phyloP scores from a whole-genome alignment of 305 asterid species.

The Striga hermonthica region DNA sequence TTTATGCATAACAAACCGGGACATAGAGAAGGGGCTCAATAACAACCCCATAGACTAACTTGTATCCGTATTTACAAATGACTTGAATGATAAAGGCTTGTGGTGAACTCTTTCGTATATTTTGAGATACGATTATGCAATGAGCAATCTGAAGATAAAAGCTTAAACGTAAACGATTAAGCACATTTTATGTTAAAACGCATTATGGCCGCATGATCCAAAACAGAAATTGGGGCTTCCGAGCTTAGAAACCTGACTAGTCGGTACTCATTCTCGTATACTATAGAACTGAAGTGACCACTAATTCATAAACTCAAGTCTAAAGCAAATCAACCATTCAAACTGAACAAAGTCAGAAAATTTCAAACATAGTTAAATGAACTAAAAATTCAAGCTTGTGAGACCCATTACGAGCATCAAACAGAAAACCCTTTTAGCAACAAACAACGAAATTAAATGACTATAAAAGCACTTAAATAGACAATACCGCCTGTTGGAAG shows the following conservation, averaged over 20 bases:
- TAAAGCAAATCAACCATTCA: not conserved
- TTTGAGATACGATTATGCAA: not conserved
- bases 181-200: not conserved
- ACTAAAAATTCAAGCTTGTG: not conserved
- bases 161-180: not conserved
- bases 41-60: not conserved
- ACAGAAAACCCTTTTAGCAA: not conserved
- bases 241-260: too few relatives aligned
- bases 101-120: not conserved
- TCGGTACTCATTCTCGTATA: too few relatives aligned
- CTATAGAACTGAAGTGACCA: too few relatives aligned
- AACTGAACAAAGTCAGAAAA: not conserved
- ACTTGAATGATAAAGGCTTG: not conserved
- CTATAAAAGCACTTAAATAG: not conserved
- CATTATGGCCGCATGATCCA: not conserved
- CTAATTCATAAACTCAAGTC: too few relatives aligned
- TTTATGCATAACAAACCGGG: too few relatives aligned
- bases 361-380: not conserved
- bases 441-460: not conserved
- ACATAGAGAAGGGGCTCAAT: too few relatives aligned
- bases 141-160: not conserved
- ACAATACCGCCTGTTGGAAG: slow-evolving; percentile 45
- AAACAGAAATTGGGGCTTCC: not conserved
- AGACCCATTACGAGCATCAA: too few relatives aligned
- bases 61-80: not conserved